These are phyloP conservation scores for Verruconis gallopava DNA, from an alignment of 2,329 filamentous ascomycete species.

Conservation along the genomic window DNA sequence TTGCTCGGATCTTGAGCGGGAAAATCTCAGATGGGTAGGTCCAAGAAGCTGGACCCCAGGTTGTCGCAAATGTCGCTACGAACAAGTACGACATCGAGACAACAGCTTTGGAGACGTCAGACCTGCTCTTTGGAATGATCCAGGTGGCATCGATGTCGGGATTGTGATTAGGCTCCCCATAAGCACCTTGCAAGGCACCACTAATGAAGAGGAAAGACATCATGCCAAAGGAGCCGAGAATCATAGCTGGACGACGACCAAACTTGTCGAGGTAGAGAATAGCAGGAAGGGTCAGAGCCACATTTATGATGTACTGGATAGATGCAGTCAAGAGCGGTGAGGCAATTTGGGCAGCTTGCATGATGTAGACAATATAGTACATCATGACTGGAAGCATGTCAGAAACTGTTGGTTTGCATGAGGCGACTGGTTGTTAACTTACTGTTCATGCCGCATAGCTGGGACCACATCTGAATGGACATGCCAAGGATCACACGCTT, in stretches of 20 bases:
- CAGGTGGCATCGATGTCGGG: conserved; percentile 39
- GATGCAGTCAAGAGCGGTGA: conserved; percentile 46
- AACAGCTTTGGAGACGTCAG: conserved; percentile 42
- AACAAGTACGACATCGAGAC: conserved; percentile 33
- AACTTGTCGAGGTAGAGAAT: conserved; percentile 47
- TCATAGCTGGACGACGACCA: conserved; percentile 44
- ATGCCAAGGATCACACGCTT: conserved; percentile 46
- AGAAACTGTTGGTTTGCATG: not conserved
- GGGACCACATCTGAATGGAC: conserved; percentile 47
- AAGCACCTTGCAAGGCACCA: conserved; percentile 45
- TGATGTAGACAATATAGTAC: conserved; percentile 45
- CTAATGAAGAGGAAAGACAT: conserved; percentile 47
- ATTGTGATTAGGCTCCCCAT: conserved; percentile 36
- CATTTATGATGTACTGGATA: conserved; percentile 53
- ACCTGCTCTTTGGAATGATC: conserved; percentile 39
- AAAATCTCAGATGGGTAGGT: conserved; percentile 22
- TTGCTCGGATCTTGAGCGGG: conserved; percentile 27
- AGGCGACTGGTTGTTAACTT: not conserved
- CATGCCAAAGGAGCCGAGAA: conserved; percentile 45
- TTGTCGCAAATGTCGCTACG: conserved; percentile 31
- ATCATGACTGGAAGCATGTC: conserved; percentile 34
- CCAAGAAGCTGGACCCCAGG: conserved; percentile 21
- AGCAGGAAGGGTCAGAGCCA: conserved; percentile 45
- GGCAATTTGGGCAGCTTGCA: conserved; percentile 44
- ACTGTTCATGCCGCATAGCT: conserved; percentile 25